Percentiles rank a stretch among this genome's conserved stretches.
Conservation (phyloP, 2,329 filamentous ascomycete genomes). For the Sclerotinia spermophila region DNA sequence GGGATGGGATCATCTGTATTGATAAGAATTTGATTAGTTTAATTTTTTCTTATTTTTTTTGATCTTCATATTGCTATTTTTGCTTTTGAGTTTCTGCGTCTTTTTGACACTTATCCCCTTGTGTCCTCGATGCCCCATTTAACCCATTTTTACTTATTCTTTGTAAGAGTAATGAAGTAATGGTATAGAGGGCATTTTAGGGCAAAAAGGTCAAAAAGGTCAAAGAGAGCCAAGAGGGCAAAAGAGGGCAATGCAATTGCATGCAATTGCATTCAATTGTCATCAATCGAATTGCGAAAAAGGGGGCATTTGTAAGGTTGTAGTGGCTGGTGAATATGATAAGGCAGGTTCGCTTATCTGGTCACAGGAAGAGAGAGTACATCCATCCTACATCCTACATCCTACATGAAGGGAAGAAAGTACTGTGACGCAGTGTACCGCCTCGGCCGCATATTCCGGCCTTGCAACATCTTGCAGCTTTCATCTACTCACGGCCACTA, state of each 20-base stretch:
- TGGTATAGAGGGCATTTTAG: neutral
- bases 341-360: constrained; percentile 17
- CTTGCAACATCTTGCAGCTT: constrained; percentile 11
- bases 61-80: neutral
- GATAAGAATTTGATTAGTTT: constrained; percentile 1
- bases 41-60: neutral
- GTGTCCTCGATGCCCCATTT: neutral
- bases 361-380: neutral
- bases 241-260: neutral
- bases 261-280: neutral
- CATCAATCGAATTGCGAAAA: neutral
- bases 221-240: too few relatives aligned
- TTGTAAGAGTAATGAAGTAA: neutral
- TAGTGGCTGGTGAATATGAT: neutral
- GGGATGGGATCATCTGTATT: neutral
- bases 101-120: neutral
- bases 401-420: neutral
- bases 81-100: neutral
- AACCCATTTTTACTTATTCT: neutral
- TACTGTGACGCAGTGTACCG: constrained; percentile 9
- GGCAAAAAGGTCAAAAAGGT: neutral
- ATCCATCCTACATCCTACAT: too few relatives aligned
- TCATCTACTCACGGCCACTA: constrained; percentile 10
- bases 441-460: constrained; percentile 4
- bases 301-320: neutral